Evolutionary conservation across 441 rosid species (phyloP).

Genomic region (Aleurites moluccanus): DNA sequence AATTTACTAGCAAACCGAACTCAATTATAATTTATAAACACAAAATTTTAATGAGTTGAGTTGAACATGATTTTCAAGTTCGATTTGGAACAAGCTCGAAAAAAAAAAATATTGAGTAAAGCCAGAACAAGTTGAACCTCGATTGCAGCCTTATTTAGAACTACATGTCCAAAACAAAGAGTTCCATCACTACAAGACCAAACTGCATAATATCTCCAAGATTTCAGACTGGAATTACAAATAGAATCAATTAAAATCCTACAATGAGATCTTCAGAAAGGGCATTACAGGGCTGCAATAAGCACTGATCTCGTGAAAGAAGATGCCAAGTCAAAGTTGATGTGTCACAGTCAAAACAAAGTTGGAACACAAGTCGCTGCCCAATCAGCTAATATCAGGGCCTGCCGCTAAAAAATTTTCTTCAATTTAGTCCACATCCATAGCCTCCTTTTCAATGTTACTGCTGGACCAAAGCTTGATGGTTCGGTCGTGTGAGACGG

Average conservation of each 20-base stretch:
- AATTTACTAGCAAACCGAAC: no score
- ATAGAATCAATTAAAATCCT: not conserved
- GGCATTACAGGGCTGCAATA: not conserved
- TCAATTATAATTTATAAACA: no score
- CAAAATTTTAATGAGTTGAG: no score
- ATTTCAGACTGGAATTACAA: not conserved
- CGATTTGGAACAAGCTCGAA: no score
- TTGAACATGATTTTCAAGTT: no score
- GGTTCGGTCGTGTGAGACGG: constrained; percentile 59
- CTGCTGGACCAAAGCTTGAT: constrained; percentile 60
- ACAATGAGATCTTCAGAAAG: not conserved
- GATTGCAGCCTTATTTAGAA: no score
- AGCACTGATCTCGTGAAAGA: not conserved
- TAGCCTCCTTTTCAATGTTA: constrained; percentile 29
- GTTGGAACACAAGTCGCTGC: not conserved
- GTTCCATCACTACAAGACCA: not conserved
- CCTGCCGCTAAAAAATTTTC: not conserved
- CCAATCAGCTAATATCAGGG: not conserved
- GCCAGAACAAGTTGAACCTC: no score
- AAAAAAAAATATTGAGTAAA: no score
- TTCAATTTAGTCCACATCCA: constrained; percentile 34
- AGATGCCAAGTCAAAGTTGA: not conserved
- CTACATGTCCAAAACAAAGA: no score
- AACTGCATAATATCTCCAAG: not conserved
- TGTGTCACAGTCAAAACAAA: not conserved